Conservation (phyloP, 805 yeast genomes). For the Saccharomycopsis vini region DNA sequence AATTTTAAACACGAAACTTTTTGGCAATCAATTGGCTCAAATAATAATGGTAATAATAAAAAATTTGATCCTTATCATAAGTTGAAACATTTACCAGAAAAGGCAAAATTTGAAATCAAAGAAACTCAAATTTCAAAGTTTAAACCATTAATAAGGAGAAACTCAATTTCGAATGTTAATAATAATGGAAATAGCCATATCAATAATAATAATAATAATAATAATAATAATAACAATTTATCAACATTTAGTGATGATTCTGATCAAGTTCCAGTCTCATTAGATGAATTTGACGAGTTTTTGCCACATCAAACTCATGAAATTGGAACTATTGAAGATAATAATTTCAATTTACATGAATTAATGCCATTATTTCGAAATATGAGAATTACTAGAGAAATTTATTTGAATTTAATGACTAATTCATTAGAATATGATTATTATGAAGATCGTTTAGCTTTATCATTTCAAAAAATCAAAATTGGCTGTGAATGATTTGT, state of each 20-base stretch:
- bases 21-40: too few relatives aligned
- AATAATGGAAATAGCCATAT: too few relatives aligned
- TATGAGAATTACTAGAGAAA: constrained; percentile 2
- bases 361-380: constrained; percentile 4
- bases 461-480: too few relatives aligned
- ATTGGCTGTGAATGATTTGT: neutral
- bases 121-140: neutral
- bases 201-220: too few relatives aligned
- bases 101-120: neutral
- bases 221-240: too few relatives aligned
- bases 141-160: neutral
- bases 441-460: neutral
- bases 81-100: neutral
- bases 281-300: neutral
- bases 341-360: constrained; percentile 9
- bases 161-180: too few relatives aligned
- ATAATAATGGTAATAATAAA: too few relatives aligned
- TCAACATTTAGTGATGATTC: too few relatives aligned
- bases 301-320: constrained; percentile 3
- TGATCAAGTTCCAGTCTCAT: too few relatives aligned
- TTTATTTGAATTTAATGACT: too few relatives aligned
- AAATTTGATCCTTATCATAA: neutral
- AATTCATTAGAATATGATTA: too few relatives aligned
- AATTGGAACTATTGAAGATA: constrained; percentile 3
- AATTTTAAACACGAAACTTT: too few relatives aligned